A percentile compares a stretch with the other conserved stretches of the same genome.
Conservation (phyloP, 2,329 filamentous ascomycete species). For the Paecilomyces fulvus region DNA sequence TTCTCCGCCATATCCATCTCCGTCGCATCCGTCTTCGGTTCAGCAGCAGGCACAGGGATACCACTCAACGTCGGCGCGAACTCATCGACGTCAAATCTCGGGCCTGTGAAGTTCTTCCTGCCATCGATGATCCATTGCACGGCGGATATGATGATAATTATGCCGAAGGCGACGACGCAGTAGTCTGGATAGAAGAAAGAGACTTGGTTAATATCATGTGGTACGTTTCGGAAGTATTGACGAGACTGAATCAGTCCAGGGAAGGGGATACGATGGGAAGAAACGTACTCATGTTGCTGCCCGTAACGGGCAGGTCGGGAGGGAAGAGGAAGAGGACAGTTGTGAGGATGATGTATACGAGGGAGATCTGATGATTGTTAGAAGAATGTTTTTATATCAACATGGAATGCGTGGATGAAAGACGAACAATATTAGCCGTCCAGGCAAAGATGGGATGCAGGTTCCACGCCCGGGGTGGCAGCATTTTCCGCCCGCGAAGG, state of each 20-base stretch:
- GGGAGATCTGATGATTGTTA: constrained; percentile 37
- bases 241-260: too few relatives aligned
- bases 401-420: not conserved
- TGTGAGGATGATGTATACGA: constrained; percentile 60
- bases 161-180: constrained; percentile 46
- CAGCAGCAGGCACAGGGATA: not conserved
- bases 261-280: not conserved
- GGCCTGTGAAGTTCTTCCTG: constrained; percentile 52
- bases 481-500: constrained; percentile 54
- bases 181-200: constrained; percentile 22
- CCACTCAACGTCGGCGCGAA: not conserved
- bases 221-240: not conserved
- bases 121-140: constrained; percentile 55
- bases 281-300: constrained; percentile 58
- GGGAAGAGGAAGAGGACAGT: constrained; percentile 70
- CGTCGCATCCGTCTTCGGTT: not conserved
- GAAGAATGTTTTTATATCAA: not conserved
- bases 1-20: not conserved
- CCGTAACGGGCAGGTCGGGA: constrained; percentile 55
- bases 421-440: constrained; percentile 47
- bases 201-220: not conserved
- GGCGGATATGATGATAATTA: constrained; percentile 49
- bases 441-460: constrained; percentile 50
- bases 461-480: constrained; percentile 54
- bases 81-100: constrained; percentile 34